Percentiles rank a stretch among this genome's conserved stretches.
These are phyloP conservation scores for Xerocomus spinulosus DNA, from an alignment of 768 basidiomycete species.

Conservation along the genomic window DNA sequence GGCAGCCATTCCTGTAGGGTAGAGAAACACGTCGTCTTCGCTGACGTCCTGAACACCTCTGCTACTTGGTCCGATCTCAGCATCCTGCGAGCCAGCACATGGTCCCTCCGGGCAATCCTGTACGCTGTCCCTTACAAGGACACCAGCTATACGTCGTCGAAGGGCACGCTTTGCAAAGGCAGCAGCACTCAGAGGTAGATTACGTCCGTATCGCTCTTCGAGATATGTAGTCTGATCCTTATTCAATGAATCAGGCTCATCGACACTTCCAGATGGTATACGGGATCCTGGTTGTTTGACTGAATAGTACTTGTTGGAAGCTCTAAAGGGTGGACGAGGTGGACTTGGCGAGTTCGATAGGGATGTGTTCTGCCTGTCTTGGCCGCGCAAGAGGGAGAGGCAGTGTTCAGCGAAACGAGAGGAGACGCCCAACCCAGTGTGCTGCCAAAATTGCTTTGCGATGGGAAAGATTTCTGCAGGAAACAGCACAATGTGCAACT, in stretches of 20 bases:
- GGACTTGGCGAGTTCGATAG: conserved; percentile 18
- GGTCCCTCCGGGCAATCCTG: conserved; percentile 32
- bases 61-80: conserved; percentile 55
- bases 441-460: conserved; percentile 96
- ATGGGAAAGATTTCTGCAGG: conserved; percentile 52
- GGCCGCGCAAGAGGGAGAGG: conserved; percentile 58
- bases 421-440: conserved; percentile 85
- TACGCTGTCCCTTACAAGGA: conserved; percentile 57
- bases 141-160: conserved; percentile 85
- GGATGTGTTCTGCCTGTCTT: conserved; percentile 30
- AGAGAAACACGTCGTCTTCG: conserved; percentile 88
- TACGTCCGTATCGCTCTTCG: conserved; percentile 93
- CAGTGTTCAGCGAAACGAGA: conserved; percentile 84
- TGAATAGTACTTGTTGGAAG: conserved; percentile 57
- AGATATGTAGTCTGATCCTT: conserved; percentile 71
- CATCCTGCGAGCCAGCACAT: conserved; percentile 42
- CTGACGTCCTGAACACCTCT: conserved; percentile 65
- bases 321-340: conserved; percentile 37
- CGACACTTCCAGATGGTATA: conserved; percentile 6
- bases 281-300: conserved; percentile 16
- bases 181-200: conserved; percentile 69
- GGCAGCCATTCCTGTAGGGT: conserved; percentile 86
- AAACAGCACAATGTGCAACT: conserved; percentile 83
- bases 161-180: conserved; percentile 82
- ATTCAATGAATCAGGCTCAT: conserved; percentile 44